Base-by-base conservation (phyloP, 2,329 filamentous ascomycete species). In the Huntiella moniliformis region DNA sequence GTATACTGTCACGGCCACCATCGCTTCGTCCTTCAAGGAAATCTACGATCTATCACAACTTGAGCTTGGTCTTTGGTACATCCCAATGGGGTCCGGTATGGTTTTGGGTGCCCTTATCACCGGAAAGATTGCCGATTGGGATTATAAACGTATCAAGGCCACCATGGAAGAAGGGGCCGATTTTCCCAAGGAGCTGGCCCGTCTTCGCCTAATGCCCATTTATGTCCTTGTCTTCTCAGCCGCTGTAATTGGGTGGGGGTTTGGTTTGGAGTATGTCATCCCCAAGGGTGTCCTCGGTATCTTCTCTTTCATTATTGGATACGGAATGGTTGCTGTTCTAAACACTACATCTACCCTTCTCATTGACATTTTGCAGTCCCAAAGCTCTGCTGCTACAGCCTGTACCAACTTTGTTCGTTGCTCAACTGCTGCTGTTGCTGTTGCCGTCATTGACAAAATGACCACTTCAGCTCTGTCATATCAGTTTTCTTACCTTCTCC, bases 1-100 rank as follows among this genome's bases (percentile, higher is more conserved):
- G 50, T 60, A 59, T 45, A 60, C 56, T 3, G 53, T 60, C n/a
- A 58, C 56, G 2, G 56, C 58, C 1, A 60, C 59, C 7, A 56
- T 60, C 31, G 58, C 60, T 0, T 59, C 57, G 1, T 54, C 59
- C 0, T 58, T 61, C 42, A 48, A 52, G 1, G 52, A 50, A 7
- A 50, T 52, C 10, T 60, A 56, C n/a, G 56, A 48, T 38, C 50
- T 60, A 1, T 55, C 56, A 1, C 55, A 59, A 46, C 57, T 58
- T 2, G 49, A 55, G 1, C 53, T 61, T 3, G 59, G 59, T 1
- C 31, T 61, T 2, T 59, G 57, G 36, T 60, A 58, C 35, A 50
- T 60, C 4, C 51, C 56, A 3, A 58, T 54, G 0, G 58, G 58
- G 7, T 45, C 52, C 7, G 57, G 57, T 6, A 60, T 59, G 55